phyloP scores from a whole-genome alignment of 139 green algal species.

The Gonium pectorale region DNA sequence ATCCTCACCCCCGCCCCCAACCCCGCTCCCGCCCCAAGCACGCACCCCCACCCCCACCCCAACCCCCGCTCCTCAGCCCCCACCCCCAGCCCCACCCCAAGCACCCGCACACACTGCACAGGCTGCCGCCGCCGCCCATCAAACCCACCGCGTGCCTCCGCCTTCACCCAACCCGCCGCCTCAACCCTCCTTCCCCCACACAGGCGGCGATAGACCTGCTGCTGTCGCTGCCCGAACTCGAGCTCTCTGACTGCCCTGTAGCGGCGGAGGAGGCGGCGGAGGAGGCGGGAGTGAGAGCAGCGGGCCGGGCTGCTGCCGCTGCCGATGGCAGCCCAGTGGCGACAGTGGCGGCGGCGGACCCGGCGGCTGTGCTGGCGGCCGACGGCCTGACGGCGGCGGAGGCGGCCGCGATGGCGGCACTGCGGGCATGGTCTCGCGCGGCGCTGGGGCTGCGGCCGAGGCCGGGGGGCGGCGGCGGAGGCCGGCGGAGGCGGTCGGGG shows the following conservation, averaged over 20 bases:
- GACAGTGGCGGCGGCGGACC: not conserved
- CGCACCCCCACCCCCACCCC: too few relatives aligned
- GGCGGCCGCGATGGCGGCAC: not conserved
- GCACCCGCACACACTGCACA: too few relatives aligned
- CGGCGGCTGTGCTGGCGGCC: conserved; percentile 5
- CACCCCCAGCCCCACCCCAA: too few relatives aligned
- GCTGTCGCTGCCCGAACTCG: not conserved
- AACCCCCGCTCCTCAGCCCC: too few relatives aligned
- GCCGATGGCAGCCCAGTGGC: too few relatives aligned
- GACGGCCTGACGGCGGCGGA: conserved; percentile 23
- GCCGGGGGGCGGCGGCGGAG: not conserved
- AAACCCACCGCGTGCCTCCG: not conserved
- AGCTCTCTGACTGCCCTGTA: not conserved
- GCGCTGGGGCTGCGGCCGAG: not conserved
- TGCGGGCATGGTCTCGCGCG: not conserved
- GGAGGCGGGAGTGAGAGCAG: not conserved
- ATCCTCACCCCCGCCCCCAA: too few relatives aligned
- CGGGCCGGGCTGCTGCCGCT: too few relatives aligned
- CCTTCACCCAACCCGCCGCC: not conserved
- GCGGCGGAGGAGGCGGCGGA: not conserved
- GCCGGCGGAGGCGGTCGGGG: not conserved
- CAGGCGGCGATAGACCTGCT: conserved; percentile 16
- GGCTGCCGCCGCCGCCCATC: too few relatives aligned
- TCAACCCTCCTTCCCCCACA: too few relatives aligned
- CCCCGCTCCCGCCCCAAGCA: too few relatives aligned